phyloP scores from a whole-genome alignment of 2,329 filamentous ascomycete species.

The Aspergillus sergii region DNA sequence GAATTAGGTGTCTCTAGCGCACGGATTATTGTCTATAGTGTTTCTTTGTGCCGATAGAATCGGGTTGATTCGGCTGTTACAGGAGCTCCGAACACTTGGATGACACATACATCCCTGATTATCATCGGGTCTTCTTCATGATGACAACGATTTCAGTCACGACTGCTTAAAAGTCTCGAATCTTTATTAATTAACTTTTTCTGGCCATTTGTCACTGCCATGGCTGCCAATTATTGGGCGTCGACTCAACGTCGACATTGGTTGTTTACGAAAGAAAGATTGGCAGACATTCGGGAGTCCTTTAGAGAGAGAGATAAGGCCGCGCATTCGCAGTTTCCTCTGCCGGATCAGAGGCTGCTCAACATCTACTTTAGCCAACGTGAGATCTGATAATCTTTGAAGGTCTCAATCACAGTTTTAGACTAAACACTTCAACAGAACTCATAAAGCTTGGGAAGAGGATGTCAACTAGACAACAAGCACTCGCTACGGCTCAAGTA shows the following conservation, averaged over 20 bases:
- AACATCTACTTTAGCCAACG: constrained; percentile 92
- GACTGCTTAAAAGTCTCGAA: constrained; percentile 2
- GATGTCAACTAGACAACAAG: constrained; percentile 83
- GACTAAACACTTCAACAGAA: constrained; percentile 54
- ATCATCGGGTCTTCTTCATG: constrained; percentile 1
- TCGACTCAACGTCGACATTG: constrained; percentile 89
- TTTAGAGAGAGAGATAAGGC: constrained; percentile 76
- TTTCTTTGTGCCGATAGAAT: background rate
- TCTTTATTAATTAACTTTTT: background rate
- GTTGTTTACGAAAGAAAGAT: constrained; percentile 83
- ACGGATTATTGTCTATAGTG: background rate
- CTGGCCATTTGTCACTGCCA: constrained; percentile 39
- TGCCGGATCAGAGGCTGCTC: constrained; percentile 79
- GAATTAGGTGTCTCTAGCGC: background rate
- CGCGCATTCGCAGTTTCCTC: constrained; percentile 74
- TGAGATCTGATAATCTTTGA: constrained; percentile 48
- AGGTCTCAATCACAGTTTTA: background rate
- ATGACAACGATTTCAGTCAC: constrained; percentile 14
- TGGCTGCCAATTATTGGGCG: constrained; percentile 97
- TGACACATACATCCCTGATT: background rate
- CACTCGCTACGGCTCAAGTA: constrained; percentile 88
- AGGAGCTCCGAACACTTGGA: background rate
- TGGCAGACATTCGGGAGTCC: constrained; percentile 72
- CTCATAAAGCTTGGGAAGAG: constrained; percentile 81
- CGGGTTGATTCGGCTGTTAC: background rate